A percentile compares a stretch with the other conserved stretches of the same genome.
These are phyloP conservation scores for Psilocybe cubensis DNA, from an alignment of 768 basidiomycete species.

Conservation along the genomic window DNA sequence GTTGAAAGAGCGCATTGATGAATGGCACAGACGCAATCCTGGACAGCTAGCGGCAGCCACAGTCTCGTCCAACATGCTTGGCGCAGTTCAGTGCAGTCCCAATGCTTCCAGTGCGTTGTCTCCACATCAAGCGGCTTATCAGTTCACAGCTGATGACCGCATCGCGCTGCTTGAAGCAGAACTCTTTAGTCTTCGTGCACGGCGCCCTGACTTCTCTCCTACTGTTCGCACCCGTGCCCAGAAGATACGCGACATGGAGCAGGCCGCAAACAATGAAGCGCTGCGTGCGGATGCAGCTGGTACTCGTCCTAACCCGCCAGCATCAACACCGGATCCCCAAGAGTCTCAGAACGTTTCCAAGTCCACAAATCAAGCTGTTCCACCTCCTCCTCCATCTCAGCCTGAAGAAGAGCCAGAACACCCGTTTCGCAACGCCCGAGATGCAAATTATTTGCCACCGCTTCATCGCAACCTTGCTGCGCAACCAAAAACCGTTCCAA, in stretches of 20 bases:
- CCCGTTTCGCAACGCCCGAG: constrained; percentile 16
- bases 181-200: constrained; percentile 9
- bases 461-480: constrained; percentile 14
- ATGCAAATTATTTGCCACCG: constrained; percentile 20
- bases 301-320: neutral
- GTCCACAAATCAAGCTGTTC: too few species aligned
- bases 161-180: constrained; percentile 15
- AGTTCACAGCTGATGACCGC: constrained; percentile 3
- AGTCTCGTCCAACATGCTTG: neutral
- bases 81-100: neutral
- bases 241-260: neutral
- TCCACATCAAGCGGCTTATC: neutral
- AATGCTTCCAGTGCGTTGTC: neutral
- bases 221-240: constrained; percentile 9
- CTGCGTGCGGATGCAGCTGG: neutral
- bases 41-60: constrained; percentile 10
- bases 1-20: constrained; percentile 13
- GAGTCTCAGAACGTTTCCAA: too few species aligned
- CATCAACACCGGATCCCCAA: neutral
- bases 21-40: constrained; percentile 21
- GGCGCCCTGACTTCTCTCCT: constrained; percentile 4
- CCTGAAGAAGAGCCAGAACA: constrained; percentile 14
- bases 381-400: too few species aligned
- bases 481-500: constrained; percentile 4
- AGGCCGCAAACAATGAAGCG: neutral